phyloP scores from a whole-genome alignment of 1,139 yeast species.

The Kodamaea plutei region DNA sequence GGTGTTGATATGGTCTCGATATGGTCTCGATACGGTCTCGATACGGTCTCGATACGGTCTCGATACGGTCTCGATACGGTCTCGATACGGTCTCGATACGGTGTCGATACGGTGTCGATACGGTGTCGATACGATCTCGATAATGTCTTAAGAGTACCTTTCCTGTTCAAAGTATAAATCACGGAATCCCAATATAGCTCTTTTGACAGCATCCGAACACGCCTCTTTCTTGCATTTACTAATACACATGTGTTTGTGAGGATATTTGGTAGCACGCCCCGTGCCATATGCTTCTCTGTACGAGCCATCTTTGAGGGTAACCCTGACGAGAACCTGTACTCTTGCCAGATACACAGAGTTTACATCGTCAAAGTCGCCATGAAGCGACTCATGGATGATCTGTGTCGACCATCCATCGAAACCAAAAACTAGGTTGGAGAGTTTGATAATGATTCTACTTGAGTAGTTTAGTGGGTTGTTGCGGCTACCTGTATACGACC shows the following conservation, averaged over 20 bases:
- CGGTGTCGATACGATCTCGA: too few relatives aligned
- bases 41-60: too few relatives aligned
- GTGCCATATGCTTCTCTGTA: slow-evolving; percentile 33
- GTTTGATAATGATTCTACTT: slow-evolving; percentile 32
- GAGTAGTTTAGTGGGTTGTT: slow-evolving; percentile 11
- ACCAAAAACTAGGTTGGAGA: slow-evolving; percentile 67
- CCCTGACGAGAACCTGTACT: slow-evolving; percentile 28
- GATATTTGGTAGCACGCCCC: slow-evolving; percentile 37
- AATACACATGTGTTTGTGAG: slow-evolving; percentile 32
- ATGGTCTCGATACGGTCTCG: too few relatives aligned
- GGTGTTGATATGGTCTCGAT: too few relatives aligned
- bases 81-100: too few relatives aligned
- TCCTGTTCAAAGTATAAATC: slow-evolving; percentile 11
- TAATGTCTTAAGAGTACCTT: too few relatives aligned
- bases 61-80: too few relatives aligned
- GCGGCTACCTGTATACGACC: slow-evolving; percentile 7
- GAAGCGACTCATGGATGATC: slow-evolving; percentile 31
- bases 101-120: too few relatives aligned
- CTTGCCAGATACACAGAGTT: slow-evolving; percentile 18
- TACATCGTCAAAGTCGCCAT: slow-evolving; percentile 15
- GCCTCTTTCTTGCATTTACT: slow-evolving; percentile 52
- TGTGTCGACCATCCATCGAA: slow-evolving; percentile 62
- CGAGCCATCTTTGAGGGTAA: slow-evolving; percentile 50
- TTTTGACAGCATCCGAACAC: slow-evolving; percentile 44
- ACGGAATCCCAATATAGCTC: slow-evolving; percentile 31